Percentiles rank a stretch among this genome's conserved stretches.
Evolutionary conservation across 352 stramenopile species (phyloP).

Genomic region (Globisporangium irregulare): DNA sequence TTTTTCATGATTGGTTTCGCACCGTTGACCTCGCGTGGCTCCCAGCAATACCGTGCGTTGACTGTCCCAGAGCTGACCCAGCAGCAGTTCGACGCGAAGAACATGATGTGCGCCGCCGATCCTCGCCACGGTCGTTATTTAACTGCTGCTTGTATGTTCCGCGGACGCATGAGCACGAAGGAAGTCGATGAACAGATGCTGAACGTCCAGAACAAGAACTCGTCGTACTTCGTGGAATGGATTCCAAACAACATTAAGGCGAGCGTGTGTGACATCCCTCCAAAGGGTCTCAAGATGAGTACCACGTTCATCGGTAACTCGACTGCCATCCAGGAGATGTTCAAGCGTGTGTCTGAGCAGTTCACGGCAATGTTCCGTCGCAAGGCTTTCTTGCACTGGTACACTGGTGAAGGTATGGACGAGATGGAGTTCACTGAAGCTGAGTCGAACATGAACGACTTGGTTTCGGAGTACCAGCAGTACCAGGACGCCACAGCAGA

Average conservation of each 20-base stretch:
- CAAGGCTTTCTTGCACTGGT: constrained; percentile 99
- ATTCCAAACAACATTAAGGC: background rate
- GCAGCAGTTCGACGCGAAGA: constrained; percentile 99
- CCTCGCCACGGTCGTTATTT: constrained; percentile 90
- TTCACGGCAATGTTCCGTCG: constrained; percentile 99
- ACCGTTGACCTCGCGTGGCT: constrained; percentile 90
- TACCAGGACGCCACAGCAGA: constrained; percentile 99
- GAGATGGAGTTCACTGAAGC: constrained; percentile 99
- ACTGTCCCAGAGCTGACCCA: constrained; percentile 98
- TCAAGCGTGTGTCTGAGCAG: constrained; percentile 96
- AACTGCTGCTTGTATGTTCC: constrained; percentile 1
- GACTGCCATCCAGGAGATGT: background rate
- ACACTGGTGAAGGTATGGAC: constrained; percentile 99
- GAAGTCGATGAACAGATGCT: background rate
- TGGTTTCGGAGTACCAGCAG: constrained; percentile 99
- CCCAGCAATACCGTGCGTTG: constrained; percentile 97
- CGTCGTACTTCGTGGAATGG: background rate
- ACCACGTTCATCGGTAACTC: constrained; percentile 1
- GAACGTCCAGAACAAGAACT: background rate
- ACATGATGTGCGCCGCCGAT: constrained; percentile 99
- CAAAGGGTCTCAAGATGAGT: background rate
- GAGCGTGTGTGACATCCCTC: background rate
- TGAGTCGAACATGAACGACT: constrained; percentile 99
- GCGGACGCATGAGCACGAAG: background rate
- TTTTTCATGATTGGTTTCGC: constrained; percentile 99